phyloP scores from a whole-genome alignment of 352 stramenopile species.

The Phytophthora lateralis region DNA sequence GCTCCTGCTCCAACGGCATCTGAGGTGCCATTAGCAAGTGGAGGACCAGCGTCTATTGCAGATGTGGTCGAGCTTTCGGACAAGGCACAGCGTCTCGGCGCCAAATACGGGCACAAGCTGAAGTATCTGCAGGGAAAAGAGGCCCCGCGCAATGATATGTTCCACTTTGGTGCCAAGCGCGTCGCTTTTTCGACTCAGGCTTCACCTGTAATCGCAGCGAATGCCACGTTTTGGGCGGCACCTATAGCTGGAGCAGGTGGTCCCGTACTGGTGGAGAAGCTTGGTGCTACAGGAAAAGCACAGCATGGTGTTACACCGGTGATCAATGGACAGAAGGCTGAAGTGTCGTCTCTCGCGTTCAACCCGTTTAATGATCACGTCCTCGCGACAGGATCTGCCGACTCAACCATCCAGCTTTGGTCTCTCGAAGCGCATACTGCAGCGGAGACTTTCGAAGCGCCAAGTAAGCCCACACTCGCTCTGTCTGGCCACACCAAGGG shows the following conservation, averaged over 20 bases:
- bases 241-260: conserved; percentile 64
- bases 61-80: conserved; percentile 53
- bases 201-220: conserved; percentile 59
- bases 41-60: not conserved
- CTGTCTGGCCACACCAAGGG: conserved; percentile 60
- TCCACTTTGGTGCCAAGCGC: conserved; percentile 56
- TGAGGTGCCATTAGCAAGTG: not conserved
- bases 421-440: conserved; percentile 30
- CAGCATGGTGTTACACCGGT: conserved; percentile 40
- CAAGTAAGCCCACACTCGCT: conserved; percentile 19
- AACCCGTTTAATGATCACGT: conserved; percentile 56
- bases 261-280: conserved; percentile 61
- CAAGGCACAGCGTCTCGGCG: conserved; percentile 68
- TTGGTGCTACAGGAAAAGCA: conserved; percentile 57
- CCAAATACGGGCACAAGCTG: conserved; percentile 79
- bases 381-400: conserved; percentile 63
- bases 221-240: conserved; percentile 58
- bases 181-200: conserved; percentile 47
- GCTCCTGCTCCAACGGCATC: conserved; percentile 10
- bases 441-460: conserved; percentile 7
- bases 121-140: conserved; percentile 81
- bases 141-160: conserved; percentile 57
- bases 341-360: conserved; percentile 72
- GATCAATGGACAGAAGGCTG: conserved; percentile 70
- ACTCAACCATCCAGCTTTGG: conserved; percentile 72